Base-by-base conservation (phyloP, 129 eudicot genomes). In the Daucus carota region DNA sequence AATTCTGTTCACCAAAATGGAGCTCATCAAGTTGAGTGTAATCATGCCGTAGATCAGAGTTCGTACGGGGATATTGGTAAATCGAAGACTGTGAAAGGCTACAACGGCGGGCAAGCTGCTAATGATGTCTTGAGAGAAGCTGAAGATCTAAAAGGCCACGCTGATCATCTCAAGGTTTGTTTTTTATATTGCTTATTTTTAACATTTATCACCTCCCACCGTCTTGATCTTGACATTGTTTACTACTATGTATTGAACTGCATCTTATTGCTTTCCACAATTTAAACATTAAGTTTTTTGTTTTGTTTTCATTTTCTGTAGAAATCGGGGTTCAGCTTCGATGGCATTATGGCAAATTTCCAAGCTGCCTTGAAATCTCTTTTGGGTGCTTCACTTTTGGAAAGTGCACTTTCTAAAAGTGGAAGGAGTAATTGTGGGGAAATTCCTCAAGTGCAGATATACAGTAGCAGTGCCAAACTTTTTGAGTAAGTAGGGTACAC, bases 281-380 rank as follows among this genome's bases (percentile, higher is more conserved):
- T 2, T 16, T 3, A 17, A 8, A 22, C 24, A 26, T n/a, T 28
- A 6, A 44, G n/a, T 33, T 44, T 77, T 22, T 38, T 47, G 38
- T 29, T 67, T 32, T 72, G 14, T 40, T 70, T 46, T 80, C 63
- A 41, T 38, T 5, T 43, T 47, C 16, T 80, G 79, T 83, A 94
- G 99, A 75, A 78, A 40, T 86, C 93, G 71, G 97, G 96, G 62
- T 89, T 87, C 84, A 82, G 72, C n/a, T 83, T 82, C 74, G 96
- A 88, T 75, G 75, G 91, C 52, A 86, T 82, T 43, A 85, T 86
- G 75, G 86, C 81, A 52, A 81, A 84, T 84, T 91, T 94, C 74
- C 85, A 94, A 82, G 93, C 97, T 9, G 90, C 92, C 29, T 81
- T 91, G 80, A 89, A 80, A 87, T 87, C 83, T 85, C 97, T 94